These are phyloP conservation scores for Colletotrichum paranaense DNA, from an alignment of 2,329 filamentous ascomycete species.

Conservation along the genomic window DNA sequence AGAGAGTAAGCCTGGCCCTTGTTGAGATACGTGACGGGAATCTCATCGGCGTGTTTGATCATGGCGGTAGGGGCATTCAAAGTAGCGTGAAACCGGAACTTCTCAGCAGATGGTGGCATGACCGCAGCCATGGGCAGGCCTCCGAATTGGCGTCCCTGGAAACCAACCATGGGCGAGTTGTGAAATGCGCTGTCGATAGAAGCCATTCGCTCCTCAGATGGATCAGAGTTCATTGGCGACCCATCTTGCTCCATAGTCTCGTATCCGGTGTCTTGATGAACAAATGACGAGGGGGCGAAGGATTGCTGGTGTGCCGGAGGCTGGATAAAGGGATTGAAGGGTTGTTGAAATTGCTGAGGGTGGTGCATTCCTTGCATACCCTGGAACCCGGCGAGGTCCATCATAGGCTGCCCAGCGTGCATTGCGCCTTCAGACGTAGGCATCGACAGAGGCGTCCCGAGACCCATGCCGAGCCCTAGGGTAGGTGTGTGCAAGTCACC, in stretches of 20 bases:
- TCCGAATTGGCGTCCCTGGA: slow-evolving; percentile 62
- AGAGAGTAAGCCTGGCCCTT: slow-evolving; percentile 96
- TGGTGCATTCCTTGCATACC: slow-evolving; percentile 59
- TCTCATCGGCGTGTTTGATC: slow-evolving; percentile 89
- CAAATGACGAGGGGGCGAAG: slow-evolving; percentile 83
- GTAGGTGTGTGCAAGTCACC: slow-evolving; percentile 89
- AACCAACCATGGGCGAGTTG: slow-evolving; percentile 69
- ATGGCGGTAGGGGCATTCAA: slow-evolving; percentile 96
- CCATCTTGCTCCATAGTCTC: slow-evolving; percentile 83
- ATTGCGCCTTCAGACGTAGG: slow-evolving; percentile 75
- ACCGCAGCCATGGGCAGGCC: slow-evolving; percentile 57
- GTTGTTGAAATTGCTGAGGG: slow-evolving; percentile 70
- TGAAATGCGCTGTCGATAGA: slow-evolving; percentile 72
- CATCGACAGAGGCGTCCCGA: slow-evolving; percentile 85
- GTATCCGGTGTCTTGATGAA: slow-evolving; percentile 83
- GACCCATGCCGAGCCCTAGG: slow-evolving; percentile 77
- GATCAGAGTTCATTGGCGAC: slow-evolving; percentile 71
- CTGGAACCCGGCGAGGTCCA: slow-evolving; percentile 75
- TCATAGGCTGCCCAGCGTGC: slow-evolving; percentile 67
- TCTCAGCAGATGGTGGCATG: slow-evolving; percentile 69
- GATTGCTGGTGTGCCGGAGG: slow-evolving; percentile 65
- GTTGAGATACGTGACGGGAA: slow-evolving; percentile 97
- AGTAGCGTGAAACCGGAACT: slow-evolving; percentile 90
- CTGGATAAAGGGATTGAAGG: slow-evolving; percentile 79
- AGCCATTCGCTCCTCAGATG: slow-evolving; percentile 61